Evolutionary conservation across 2,329 filamentous ascomycete species (phyloP).

Genomic region (Hypoxylon sp.): DNA sequence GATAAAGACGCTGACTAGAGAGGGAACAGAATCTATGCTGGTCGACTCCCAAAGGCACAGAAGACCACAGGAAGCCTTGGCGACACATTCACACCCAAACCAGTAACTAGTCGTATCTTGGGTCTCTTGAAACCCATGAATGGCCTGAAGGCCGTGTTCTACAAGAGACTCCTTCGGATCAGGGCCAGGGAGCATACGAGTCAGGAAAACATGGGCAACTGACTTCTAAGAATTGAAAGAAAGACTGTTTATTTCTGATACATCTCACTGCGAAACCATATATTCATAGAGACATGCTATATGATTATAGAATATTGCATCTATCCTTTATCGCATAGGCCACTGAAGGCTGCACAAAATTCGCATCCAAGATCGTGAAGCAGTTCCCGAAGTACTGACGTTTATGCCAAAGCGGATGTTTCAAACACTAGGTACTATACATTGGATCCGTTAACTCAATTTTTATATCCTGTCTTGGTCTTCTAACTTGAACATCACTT

Average conservation of each 20-base stretch:
- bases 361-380: neutral
- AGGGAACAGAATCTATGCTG: neutral
- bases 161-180: neutral
- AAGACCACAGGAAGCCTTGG: neutral
- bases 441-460: neutral
- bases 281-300: neutral
- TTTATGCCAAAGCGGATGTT: neutral
- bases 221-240: neutral
- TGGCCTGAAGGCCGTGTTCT: neutral
- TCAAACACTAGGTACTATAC: neutral
- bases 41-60: neutral
- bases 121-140: conserved; percentile 1
- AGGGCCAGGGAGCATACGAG: neutral
- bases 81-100: neutral
- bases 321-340: neutral
- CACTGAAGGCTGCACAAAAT: neutral
- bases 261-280: neutral
- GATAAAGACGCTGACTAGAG: neutral
- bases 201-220: neutral
- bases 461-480: neutral
- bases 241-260: neutral
- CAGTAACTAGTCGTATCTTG: neutral
- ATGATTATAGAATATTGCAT: neutral
- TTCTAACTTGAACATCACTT: neutral
- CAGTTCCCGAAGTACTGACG: neutral